phyloP scores from a whole-genome alignment of 2,329 filamentous ascomycete species.

The Stagonosporopsis vannaccii region DNA sequence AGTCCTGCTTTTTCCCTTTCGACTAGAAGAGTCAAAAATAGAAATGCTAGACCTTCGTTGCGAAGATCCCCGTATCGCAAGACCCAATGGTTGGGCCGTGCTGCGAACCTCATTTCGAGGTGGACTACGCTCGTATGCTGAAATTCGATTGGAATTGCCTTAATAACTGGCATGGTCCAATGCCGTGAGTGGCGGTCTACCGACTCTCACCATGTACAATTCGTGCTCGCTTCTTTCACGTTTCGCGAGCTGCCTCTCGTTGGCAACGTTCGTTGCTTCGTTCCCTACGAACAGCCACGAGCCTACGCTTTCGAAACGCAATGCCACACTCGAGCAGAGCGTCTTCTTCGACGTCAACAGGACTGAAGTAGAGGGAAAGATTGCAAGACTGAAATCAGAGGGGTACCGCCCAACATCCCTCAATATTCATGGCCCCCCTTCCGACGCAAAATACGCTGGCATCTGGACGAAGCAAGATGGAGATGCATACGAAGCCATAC shows the following conservation, averaged over 20 bases:
- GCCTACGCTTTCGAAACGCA: conserved; percentile 12
- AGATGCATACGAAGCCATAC: conserved; percentile 23
- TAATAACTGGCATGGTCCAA: neutral
- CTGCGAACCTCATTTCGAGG: neutral
- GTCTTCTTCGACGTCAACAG: conserved; percentile 20
- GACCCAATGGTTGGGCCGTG: neutral
- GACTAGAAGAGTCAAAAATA: neutral
- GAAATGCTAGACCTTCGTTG: neutral
- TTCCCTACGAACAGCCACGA: conserved; percentile 9
- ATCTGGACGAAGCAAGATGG: conserved; percentile 29
- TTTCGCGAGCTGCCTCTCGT: conserved; percentile 10
- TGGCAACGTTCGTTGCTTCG: conserved; percentile 16
- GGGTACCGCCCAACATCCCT: conserved; percentile 28
- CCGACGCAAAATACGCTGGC: conserved; percentile 26
- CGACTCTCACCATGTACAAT: conserved; percentile 14
- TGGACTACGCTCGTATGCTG: neutral
- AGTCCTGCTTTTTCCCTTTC: neutral
- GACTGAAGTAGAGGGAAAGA: conserved; percentile 7
- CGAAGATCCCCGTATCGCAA: conserved; percentile 5
- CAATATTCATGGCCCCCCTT: conserved; percentile 23
- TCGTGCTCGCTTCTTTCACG: conserved; percentile 10
- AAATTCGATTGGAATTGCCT: neutral
- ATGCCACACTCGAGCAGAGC: conserved; percentile 20
- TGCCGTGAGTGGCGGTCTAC: neutral
- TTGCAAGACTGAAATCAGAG: conserved; percentile 21